Conservation (phyloP, 192 early-diverging fungal species). For the Backusella tuberculispora region DNA sequence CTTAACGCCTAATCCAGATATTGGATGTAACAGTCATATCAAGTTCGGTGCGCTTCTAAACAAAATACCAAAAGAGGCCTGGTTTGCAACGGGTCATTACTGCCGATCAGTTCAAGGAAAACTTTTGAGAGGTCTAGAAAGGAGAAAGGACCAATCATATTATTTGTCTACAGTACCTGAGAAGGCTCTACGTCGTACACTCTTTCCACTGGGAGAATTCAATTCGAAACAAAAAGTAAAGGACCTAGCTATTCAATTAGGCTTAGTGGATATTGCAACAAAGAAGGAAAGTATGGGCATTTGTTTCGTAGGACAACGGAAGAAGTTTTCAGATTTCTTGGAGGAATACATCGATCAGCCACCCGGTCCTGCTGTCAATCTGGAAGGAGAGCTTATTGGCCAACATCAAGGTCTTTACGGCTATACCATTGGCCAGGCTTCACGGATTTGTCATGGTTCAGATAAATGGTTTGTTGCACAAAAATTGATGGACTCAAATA, state of each 20-base stretch:
- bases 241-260: conserved; percentile 56
- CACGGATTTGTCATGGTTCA: conserved; percentile 62
- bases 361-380: conserved; percentile 36
- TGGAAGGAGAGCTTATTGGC: conserved; percentile 41
- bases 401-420: conserved; percentile 68
- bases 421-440: conserved; percentile 84
- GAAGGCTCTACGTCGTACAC: conserved; percentile 42
- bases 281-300: conserved; percentile 95
- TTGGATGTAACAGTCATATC: conserved; percentile 88
- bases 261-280: conserved; percentile 61
- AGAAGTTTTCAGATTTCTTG: conserved; percentile 73
- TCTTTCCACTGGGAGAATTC: conserved; percentile 86
- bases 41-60: conserved; percentile 93
- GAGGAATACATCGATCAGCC: conserved; percentile 39
- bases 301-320: conserved; percentile 90
- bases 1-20: conserved; percentile 91
- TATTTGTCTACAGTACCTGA: conserved; percentile 75
- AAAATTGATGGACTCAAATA: conserved; percentile 65
- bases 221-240: conserved; percentile 74
- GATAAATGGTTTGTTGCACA: conserved; percentile 76
- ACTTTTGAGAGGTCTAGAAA: conserved; percentile 61
- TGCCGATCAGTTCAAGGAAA: conserved; percentile 47
- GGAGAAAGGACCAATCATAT: conserved; percentile 92
- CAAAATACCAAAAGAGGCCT: conserved; percentile 27
- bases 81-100: conserved; percentile 58